These are phyloP conservation scores for Nakaseomyces kungkrabaensis DNA, from an alignment of 1,139 yeast species.

Conservation along the genomic window DNA sequence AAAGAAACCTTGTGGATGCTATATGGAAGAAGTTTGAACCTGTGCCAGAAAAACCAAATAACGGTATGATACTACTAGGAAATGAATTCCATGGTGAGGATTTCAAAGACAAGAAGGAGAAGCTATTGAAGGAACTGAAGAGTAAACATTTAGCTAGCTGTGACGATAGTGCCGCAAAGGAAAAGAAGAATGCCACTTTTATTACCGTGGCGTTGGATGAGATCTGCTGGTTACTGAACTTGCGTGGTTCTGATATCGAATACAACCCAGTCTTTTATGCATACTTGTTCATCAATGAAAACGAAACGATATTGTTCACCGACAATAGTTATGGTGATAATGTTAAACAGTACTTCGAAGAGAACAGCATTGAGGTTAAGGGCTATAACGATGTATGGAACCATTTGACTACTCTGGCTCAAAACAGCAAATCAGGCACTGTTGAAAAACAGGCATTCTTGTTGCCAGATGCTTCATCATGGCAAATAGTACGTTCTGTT, in stretches of 20 bases:
- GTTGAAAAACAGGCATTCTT: slow-evolving; percentile 35
- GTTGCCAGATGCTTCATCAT: slow-evolving; percentile 60
- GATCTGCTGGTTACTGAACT: slow-evolving; percentile 83
- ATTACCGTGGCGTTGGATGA: slow-evolving; percentile 77
- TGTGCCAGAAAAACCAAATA: slow-evolving; percentile 39
- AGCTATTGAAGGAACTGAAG: slow-evolving; percentile 26
- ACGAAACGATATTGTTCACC: slow-evolving; percentile 50
- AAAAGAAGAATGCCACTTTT: slow-evolving; percentile 27
- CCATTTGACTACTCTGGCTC: slow-evolving; percentile 32
- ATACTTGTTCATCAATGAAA: slow-evolving; percentile 53
- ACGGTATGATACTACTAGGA: slow-evolving; percentile 39
- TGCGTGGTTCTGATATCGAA: slow-evolving; percentile 78
- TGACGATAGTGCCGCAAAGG: slow-evolving; percentile 21
- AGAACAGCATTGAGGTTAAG: slow-evolving; percentile 37
- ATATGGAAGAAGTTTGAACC: slow-evolving; percentile 57
- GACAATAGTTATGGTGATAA: slow-evolving; percentile 33
- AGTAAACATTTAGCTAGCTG: slow-evolving; percentile 30
- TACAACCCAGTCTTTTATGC: slow-evolving; percentile 89
- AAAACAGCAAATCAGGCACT: slow-evolving; percentile 5
- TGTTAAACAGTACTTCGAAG: slow-evolving; percentile 26
- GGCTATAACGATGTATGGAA: slow-evolving; percentile 51
- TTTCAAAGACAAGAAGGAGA: slow-evolving; percentile 33
- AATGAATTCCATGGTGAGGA: slow-evolving; percentile 41
- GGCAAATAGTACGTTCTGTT: slow-evolving; percentile 57
- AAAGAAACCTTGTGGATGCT: slow-evolving; percentile 59